These are phyloP conservation scores for Ministeria vibrans DNA, from an alignment of 78 protist species.

Conservation along the genomic window DNA sequence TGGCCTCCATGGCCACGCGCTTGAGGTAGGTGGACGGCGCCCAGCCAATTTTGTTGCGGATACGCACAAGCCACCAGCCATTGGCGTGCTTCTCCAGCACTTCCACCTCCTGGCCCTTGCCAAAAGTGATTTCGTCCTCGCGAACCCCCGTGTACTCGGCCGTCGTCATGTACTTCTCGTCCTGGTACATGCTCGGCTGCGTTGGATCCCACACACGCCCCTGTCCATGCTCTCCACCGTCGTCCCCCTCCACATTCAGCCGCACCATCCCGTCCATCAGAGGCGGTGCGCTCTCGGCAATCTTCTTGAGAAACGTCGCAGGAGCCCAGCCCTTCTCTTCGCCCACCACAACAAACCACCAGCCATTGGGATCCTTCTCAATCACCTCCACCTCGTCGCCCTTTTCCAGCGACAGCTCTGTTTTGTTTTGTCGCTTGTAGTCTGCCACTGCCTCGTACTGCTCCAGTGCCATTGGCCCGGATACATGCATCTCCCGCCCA, in stretches of 20 bases:
- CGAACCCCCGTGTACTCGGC: not conserved
- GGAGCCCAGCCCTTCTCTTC: not conserved
- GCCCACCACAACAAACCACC: not conserved
- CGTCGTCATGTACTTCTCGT: not conserved
- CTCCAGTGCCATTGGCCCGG: not conserved
- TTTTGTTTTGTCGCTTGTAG: not conserved
- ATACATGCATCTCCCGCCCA: too few species aligned
- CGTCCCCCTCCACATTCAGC: not conserved
- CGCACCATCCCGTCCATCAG: not conserved
- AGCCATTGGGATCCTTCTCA: slow-evolving; percentile 4
- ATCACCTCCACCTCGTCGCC: not conserved
- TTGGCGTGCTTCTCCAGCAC: not conserved
- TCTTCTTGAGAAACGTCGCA: not conserved
- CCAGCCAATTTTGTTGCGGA: not conserved
- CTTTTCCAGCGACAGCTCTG: not conserved
- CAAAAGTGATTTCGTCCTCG: not conserved
- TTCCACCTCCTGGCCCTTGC: not conserved
- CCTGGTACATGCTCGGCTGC: not conserved
- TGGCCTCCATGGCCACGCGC: not conserved
- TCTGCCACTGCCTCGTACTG: not conserved
- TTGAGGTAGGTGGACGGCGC: slow-evolving; percentile 7
- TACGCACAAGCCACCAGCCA: not conserved
- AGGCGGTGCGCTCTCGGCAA: not conserved
- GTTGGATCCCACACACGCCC: not conserved
- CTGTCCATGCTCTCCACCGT: not conserved